phyloP scores from a whole-genome alignment of 768 basidiomycete genomes.

The Phaffia tasmanica region DNA sequence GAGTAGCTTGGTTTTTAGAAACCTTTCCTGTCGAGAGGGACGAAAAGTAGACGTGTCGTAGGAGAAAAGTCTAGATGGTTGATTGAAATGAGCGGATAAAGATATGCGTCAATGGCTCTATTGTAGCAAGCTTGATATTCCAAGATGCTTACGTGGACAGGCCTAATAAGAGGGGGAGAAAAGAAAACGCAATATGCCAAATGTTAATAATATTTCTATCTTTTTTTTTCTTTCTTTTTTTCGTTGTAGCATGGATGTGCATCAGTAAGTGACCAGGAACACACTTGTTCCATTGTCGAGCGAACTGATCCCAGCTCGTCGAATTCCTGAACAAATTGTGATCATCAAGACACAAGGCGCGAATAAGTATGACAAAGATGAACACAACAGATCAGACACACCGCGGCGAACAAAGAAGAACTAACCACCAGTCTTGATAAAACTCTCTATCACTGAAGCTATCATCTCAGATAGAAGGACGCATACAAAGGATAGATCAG shows the following conservation, averaged over 20 bases:
- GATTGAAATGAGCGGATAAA: neutral
- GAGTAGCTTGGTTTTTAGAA: slow-evolving; percentile 70
- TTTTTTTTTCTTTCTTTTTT: no score
- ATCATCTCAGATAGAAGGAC: neutral
- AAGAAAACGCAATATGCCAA: no score
- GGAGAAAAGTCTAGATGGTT: slow-evolving; percentile 44
- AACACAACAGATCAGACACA: neutral
- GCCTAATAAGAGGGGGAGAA: slow-evolving; percentile 33
- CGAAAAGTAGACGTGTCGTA: slow-evolving; percentile 90
- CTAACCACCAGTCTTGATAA: slow-evolving; percentile 58
- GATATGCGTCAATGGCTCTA: neutral
- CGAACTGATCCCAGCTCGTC: slow-evolving; percentile 91
- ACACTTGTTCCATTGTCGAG: slow-evolving; percentile 88
- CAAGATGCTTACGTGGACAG: slow-evolving; percentile 51
- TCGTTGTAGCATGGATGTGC: no score
- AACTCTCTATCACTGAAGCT: slow-evolving; percentile 97
- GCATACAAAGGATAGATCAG: neutral
- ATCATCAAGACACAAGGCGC: neutral
- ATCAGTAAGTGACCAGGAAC: neutral
- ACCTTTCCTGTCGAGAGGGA: slow-evolving; percentile 63
- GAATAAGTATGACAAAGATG: neutral
- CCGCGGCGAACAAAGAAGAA: neutral
- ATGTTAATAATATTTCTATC: no score
- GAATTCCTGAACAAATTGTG: slow-evolving; percentile 71
- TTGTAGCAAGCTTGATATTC: slow-evolving; percentile 43